Evolutionary conservation across 2,329 filamentous ascomycete genomes (phyloP), one percentile per base, ranked within the genome.

Genomic region (Gaeumannomyces tritici): DNA sequence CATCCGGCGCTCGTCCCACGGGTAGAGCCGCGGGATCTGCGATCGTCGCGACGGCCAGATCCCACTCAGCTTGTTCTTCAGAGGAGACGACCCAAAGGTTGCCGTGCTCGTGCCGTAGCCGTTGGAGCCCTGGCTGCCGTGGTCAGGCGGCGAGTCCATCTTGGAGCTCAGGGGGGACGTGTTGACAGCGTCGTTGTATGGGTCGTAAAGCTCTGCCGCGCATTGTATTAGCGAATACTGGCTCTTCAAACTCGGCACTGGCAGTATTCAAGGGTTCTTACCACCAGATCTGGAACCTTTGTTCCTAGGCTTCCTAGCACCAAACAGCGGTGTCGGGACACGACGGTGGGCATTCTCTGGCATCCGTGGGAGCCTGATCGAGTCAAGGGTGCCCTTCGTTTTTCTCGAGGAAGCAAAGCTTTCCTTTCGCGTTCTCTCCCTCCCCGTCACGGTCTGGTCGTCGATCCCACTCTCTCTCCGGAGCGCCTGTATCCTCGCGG

Each of bases 401-500:
- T 35, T 62, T 42, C 9, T 57, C 8, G 57, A 21, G 4, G 59
- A 61, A 21, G 31, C 54, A 56, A 61, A 56, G 15, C 60, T 61
- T 18, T 4, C 12, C 18, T 57, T 54, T 15, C 62, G 63, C 24
- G 63, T 29, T n/a, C 67, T 65, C 15, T 31, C 58, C 24, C 59
- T 64, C 29, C 63, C 68, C 11, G 64, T 64, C 47, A 68, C 62
- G 13, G 67, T 67, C 57, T 65, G 60, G 57, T 69, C 67, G 15
- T 71, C 67, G 24, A 64, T 63, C 21, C 66, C 67, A 55, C 63
- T 67, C 27, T 64, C 63, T 2, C 65, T 65, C 31, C 63, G 64
- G 15, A 66, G 35, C 1, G 70, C 70, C 56, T 72, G 69, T 21
- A 68, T 66, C n/a, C 66, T 67, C 11, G 68, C 71, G 3, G 73